Evolutionary conservation across 2,329 filamentous ascomycete genomes (phyloP).

Genomic region (Trichoderma brevicompactum): DNA sequence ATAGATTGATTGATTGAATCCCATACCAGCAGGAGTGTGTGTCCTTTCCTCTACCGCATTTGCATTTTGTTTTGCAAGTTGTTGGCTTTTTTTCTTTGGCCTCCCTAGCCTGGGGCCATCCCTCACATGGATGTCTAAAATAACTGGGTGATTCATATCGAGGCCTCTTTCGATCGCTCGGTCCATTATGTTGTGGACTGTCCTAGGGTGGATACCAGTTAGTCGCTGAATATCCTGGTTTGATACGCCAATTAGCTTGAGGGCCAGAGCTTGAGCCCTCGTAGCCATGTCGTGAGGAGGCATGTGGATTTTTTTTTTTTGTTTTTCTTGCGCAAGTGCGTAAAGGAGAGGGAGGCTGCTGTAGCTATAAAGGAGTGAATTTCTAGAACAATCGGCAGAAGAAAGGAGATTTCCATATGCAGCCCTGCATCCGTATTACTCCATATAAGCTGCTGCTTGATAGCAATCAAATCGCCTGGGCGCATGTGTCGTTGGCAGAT

Average conservation of each 20-base stretch:
- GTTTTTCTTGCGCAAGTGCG: not conserved
- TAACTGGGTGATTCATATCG: not conserved
- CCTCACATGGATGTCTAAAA: not conserved
- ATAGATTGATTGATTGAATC: not conserved
- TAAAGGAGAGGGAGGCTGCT: not conserved
- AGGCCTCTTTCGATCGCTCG: constrained; percentile 2
- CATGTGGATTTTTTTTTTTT: not conserved
- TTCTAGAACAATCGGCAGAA: too few relatives aligned
- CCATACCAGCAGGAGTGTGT: not conserved
- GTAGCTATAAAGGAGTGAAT: too few relatives aligned
- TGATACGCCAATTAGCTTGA: constrained; percentile 7
- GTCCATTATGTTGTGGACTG: not conserved
- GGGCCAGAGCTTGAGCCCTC: constrained; percentile 1
- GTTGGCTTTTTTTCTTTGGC: not conserved
- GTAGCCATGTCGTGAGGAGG: constrained; percentile 1
- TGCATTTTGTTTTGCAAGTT: not conserved
- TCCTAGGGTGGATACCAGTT: constrained; percentile 4
- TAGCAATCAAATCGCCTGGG: too few relatives aligned
- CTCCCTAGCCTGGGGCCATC: not conserved
- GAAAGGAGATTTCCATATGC: too few relatives aligned
- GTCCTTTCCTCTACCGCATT: not conserved
- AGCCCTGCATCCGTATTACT: too few relatives aligned
- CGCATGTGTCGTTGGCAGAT: not conserved
- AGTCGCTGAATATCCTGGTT: constrained; percentile 3
- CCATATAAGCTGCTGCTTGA: too few relatives aligned